Evolutionary conservation across 495 filamentous ascomycete species (phyloP).

Genomic region (Geoglossum glabrum): DNA sequence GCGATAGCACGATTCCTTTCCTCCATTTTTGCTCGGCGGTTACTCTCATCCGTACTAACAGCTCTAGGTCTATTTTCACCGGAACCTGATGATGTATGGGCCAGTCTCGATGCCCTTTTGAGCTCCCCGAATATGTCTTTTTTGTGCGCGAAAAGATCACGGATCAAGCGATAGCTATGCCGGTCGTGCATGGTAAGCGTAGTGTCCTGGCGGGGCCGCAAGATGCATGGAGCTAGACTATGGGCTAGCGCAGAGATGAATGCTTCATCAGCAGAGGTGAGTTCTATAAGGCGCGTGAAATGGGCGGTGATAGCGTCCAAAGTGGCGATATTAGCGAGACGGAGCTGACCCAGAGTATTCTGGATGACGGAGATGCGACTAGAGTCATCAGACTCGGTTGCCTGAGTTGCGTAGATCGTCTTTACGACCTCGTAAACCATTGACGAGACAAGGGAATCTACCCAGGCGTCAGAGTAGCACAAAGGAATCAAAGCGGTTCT

Average conservation of each 20-base stretch:
- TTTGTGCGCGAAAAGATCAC: conserved; percentile 86
- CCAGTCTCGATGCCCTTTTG: conserved; percentile 65
- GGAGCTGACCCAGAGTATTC: conserved; percentile 83
- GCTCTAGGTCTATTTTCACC: conserved; percentile 43
- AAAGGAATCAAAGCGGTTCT: neutral
- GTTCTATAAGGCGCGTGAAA: conserved; percentile 88
- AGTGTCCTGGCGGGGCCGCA: conserved; percentile 68
- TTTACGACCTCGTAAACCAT: conserved; percentile 98
- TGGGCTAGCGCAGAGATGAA: conserved; percentile 62
- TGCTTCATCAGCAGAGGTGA: conserved; percentile 84
- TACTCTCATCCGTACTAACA: conserved; percentile 90
- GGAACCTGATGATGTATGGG: conserved; percentile 29
- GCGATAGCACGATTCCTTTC: conserved; percentile 70
- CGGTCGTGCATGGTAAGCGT: conserved; percentile 90
- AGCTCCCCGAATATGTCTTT: conserved; percentile 88
- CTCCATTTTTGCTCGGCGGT: conserved; percentile 82
- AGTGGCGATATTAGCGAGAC: conserved; percentile 93
- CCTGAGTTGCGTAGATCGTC: conserved; percentile 78
- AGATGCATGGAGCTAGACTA: conserved; percentile 64
- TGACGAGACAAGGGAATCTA: conserved; percentile 91
- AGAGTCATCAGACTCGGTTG: conserved; percentile 42
- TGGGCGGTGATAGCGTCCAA: conserved; percentile 96
- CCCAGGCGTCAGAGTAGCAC: conserved; percentile 5
- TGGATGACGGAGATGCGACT: conserved; percentile 81
- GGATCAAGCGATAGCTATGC: conserved; percentile 76